Base-by-base conservation (phyloP, 371 early-diverging fungal genomes). In the Mucor ambiguus region DNA sequence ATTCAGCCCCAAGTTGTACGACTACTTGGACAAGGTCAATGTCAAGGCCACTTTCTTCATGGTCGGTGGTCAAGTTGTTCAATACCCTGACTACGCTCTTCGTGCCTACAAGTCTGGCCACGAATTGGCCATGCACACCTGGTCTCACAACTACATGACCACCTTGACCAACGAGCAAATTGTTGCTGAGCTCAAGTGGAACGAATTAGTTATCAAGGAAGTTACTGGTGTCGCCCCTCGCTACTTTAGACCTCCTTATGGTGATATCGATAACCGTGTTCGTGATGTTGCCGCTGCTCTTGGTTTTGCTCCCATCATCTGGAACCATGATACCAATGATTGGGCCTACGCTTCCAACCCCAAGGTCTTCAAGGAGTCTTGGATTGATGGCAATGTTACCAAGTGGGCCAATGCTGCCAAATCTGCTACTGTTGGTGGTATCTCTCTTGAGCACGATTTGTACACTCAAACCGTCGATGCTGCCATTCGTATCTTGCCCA, bases 101-200 rank as follows among this genome's bases (percentile, higher is more conserved):
- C 75, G 78, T 44, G 80, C 77, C 32, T 80, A 70, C 48, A 67
- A 76, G 22, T 61, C 75, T 48, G 84, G 80, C 41, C 85, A 85
- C 26, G 85, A 87, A 63, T 74, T 87, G 61, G 87, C 78, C 41
- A 76, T 85, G 69, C 87, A 87, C 54, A 85, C 80, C 24, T 73
- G 86, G 86, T 83, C 85, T 22, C 91, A 90, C 64, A 83, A 77
- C 29, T 81, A 79, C 54, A 67, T 89, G 76, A 86, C 89, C 20
- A 82, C 88, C 1, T 58, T 84, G 60, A 82, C 86, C 48, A 87
- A 84, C 61, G 89, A 85, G 49, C 80, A 85, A 69, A 73, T 90
- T 35, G 84, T 88, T 18, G 87, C 83, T 33, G 90, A 90, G 67
- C 80, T 89, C 68, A 84, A 84, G 70, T 87, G 84, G 85, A 87